Conservation (phyloP, 164 flowering plant genomes). For the Kalanchoe fedtschenkoi region DNA sequence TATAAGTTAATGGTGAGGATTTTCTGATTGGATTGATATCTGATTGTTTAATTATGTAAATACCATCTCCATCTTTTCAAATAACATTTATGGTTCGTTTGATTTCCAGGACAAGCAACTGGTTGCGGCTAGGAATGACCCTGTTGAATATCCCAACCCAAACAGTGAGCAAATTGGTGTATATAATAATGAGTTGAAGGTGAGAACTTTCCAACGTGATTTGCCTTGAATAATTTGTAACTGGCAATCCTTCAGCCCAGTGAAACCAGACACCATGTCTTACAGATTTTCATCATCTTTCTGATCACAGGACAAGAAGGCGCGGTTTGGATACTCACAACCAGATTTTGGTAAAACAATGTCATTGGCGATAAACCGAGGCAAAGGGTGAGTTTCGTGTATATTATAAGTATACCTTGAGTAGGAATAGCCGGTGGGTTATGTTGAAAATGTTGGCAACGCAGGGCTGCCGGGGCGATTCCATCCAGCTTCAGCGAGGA, state of each 20-base stretch:
- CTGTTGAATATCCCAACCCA: background rate
- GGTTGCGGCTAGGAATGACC: too few relatives aligned
- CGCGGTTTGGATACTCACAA: background rate
- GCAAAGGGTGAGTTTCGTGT: background rate
- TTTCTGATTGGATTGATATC: background rate
- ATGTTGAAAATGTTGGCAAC: background rate
- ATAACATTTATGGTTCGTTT: background rate
- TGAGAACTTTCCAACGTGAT: background rate
- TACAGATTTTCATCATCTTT: background rate
- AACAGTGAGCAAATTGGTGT: background rate
- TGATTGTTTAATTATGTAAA: background rate
- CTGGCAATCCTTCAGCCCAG: background rate
- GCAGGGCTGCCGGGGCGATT: slow-evolving; percentile 31
- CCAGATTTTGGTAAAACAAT: background rate
- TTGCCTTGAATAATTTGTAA: background rate
- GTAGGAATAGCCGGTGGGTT: background rate
- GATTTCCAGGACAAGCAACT: background rate
- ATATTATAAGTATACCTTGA: background rate
- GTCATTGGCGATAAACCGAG: background rate
- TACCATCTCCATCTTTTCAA: background rate
- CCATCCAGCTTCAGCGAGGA: slow-evolving; percentile 61
- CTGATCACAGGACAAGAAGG: background rate
- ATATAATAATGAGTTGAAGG: background rate
- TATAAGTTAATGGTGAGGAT: background rate
- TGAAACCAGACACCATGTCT: background rate